phyloP scores from a whole-genome alignment of 2,329 filamentous ascomycete species.

The Fusarium ambrosium region DNA sequence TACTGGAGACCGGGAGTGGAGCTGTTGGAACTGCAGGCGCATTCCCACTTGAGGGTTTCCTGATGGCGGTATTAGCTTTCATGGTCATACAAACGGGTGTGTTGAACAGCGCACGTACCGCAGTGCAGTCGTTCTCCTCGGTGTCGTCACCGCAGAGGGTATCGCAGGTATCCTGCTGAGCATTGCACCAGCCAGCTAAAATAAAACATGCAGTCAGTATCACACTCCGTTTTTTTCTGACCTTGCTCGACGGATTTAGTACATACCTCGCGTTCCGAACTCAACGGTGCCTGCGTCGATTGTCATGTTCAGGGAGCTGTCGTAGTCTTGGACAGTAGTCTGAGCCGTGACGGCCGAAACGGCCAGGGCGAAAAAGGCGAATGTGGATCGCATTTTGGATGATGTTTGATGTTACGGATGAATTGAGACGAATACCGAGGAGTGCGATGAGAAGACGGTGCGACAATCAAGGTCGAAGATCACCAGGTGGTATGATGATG shows the following conservation, averaged over 20 bases:
- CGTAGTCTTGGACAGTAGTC: slow-evolving; percentile 58
- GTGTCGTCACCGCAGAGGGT: slow-evolving; percentile 60
- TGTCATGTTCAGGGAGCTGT: slow-evolving; percentile 56
- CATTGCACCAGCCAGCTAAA: slow-evolving; percentile 65
- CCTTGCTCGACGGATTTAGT: not conserved
- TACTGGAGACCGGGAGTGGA: slow-evolving; percentile 65
- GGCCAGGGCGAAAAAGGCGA: slow-evolving; percentile 60
- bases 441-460: slow-evolving; percentile 18
- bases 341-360: slow-evolving; percentile 58
- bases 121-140: slow-evolving; percentile 59
- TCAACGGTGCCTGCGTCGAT: slow-evolving; percentile 57
- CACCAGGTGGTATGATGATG: slow-evolving; percentile 42
- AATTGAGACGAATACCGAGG: not conserved
- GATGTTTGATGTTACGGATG: slow-evolving; percentile 28
- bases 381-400: slow-evolving; percentile 58
- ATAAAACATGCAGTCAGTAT: slow-evolving; percentile 26
- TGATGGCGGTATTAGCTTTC: slow-evolving; percentile 42
- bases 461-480: slow-evolving; percentile 10
- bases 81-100: not conserved
- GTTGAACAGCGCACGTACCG: slow-evolving; percentile 54
- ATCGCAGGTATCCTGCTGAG: slow-evolving; percentile 64
- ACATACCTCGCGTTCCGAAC: slow-evolving; percentile 56
- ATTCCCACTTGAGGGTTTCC: slow-evolving; percentile 61
- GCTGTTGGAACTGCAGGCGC: slow-evolving; percentile 63
- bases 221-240: not conserved